Conservation (phyloP, 2,329 filamentous ascomycete species). For the Neofusicoccum laricinum region DNA sequence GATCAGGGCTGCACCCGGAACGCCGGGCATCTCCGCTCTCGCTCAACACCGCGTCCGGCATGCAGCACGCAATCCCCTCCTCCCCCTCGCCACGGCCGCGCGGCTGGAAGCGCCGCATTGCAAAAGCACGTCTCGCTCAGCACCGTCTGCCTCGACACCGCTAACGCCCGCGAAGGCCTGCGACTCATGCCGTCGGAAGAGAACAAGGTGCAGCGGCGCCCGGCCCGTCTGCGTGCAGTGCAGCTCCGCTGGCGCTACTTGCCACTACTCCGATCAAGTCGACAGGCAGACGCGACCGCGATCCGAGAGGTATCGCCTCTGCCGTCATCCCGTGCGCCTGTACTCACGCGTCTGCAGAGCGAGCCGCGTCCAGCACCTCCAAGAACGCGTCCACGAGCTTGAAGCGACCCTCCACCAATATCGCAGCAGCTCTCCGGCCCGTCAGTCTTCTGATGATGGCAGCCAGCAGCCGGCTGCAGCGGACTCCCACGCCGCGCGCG, state of each 20-base stretch:
- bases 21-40: neutral
- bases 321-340: no score
- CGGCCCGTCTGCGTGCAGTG: constrained; percentile 2
- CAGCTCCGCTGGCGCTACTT: neutral
- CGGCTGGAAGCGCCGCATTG: constrained; percentile 8
- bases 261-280: neutral
- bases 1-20: neutral
- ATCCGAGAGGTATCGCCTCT: neutral
- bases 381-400: neutral
- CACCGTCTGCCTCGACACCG: neutral
- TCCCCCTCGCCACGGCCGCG: neutral
- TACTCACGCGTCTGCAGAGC: neutral
- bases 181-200: neutral
- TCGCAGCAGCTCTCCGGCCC: neutral
- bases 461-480: neutral
- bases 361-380: neutral
- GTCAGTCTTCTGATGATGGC: neutral
- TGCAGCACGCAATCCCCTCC: neutral
- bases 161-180: neutral
- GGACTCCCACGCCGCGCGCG: neutral
- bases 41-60: neutral
- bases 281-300: neutral
- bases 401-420: neutral
- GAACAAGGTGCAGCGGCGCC: neutral
- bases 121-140: neutral